Conservation (phyloP, 306 rosid genomes). For the Sicyos baderoa region DNA sequence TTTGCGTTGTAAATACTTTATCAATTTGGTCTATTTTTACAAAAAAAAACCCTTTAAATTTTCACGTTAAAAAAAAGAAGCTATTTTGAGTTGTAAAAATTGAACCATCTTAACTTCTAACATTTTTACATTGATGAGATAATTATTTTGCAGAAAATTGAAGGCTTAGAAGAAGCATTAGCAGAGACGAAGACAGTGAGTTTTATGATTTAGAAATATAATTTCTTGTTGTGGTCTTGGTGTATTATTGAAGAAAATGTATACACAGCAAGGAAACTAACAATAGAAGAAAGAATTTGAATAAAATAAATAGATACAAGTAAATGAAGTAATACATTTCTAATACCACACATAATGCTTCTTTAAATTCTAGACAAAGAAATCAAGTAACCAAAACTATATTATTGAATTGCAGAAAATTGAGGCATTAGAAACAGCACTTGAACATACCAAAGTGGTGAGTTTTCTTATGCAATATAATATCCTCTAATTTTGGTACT, state of each 20-base stretch:
- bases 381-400: neutral
- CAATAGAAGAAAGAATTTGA: no score
- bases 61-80: no score
- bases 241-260: no score
- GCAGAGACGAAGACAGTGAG: conserved; percentile 51
- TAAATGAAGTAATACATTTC: no score
- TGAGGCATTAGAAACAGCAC: conserved; percentile 54
- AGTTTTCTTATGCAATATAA: conserved; percentile 21
- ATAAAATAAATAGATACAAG: no score
- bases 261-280: no score
- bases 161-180: conserved; percentile 51
- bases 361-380: neutral
- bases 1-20: no score
- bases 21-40: no score
- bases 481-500: neutral
- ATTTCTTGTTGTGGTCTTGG: no score
- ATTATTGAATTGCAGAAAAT: conserved; percentile 45
- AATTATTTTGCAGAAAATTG: conserved; percentile 35
- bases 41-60: no score
- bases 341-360: neutral
- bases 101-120: neutral
- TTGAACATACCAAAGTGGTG: conserved; percentile 56
- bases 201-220: neutral
- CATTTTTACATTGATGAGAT: neutral
- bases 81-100: no score